Evolutionary conservation across 1,284 basidiomycete genomes (phyloP).

Genomic region (Baeospora myosura): DNA sequence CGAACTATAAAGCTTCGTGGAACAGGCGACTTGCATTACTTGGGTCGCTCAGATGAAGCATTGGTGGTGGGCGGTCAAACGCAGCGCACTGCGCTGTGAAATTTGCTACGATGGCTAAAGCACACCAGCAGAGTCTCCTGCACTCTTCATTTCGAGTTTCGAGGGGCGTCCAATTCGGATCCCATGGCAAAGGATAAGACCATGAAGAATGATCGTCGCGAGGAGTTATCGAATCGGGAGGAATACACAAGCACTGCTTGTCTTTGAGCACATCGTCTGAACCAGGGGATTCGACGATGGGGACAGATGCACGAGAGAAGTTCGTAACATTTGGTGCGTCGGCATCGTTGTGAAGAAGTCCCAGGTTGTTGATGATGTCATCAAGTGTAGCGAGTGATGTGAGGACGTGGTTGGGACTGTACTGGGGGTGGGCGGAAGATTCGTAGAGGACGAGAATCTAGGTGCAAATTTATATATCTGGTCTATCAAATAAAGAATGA

Average conservation of each 20-base stretch:
- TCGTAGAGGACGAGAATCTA: conserved; percentile 72
- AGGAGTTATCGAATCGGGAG: conserved; percentile 29
- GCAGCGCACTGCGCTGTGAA: conserved; percentile 62
- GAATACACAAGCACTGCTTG: conserved; percentile 45
- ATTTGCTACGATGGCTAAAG: conserved; percentile 57
- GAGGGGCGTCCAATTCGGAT: conserved; percentile 41
- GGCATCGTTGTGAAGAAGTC: conserved; percentile 50
- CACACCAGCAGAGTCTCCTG: conserved; percentile 66
- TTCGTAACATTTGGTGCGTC: conserved; percentile 36
- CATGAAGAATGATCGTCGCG: conserved; percentile 36
- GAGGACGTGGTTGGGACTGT: conserved; percentile 46
- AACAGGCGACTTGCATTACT: conserved; percentile 41
- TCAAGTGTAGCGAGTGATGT: conserved; percentile 53
- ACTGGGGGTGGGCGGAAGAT: conserved; percentile 60
- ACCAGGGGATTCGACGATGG: conserved; percentile 21
- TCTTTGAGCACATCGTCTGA: conserved; percentile 20
- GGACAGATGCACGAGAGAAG: conserved; percentile 20
- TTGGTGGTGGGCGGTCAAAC: conserved; percentile 47
- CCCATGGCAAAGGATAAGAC: conserved; percentile 54
- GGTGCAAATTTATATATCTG: conserved; percentile 4
- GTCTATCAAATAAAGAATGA: conserved; percentile 2
- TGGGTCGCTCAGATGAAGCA: conserved; percentile 53
- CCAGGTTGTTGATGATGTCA: conserved; percentile 47
- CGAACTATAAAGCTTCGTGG: conserved; percentile 11
- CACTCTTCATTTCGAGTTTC: conserved; percentile 61